Conservation (phyloP, 139 green algal species). For the Volvox reticuliferus region DNA sequence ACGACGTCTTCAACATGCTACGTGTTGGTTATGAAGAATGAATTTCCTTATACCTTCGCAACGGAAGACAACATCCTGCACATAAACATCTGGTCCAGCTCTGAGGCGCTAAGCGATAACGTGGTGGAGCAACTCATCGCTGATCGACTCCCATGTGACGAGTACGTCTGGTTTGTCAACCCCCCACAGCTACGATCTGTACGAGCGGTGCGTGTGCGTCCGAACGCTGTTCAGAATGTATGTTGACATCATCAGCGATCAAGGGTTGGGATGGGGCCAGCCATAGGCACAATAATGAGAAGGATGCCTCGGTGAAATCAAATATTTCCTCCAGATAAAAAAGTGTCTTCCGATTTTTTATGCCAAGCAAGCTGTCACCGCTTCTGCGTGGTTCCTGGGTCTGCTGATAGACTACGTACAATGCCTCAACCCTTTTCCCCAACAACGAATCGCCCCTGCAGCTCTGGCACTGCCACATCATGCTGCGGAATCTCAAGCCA, state of each 20-base stretch:
- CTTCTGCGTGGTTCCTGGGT: no score
- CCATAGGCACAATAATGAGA: no score
- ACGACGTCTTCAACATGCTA: not conserved
- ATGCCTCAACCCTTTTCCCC: not conserved
- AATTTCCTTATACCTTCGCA: slow-evolving; percentile 10
- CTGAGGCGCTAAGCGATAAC: not conserved
- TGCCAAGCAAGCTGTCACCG: not conserved
- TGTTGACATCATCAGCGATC: no score
- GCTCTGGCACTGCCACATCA: slow-evolving; percentile 28
- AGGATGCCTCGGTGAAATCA: no score
- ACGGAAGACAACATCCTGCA: not conserved
- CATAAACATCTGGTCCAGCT: slow-evolving; percentile 34
- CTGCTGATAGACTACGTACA: no score
- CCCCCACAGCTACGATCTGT: slow-evolving; percentile 15
- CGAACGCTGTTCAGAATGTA: no score
- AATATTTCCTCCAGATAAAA: no score
- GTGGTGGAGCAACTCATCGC: not conserved
- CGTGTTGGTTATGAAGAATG: slow-evolving; percentile 13
- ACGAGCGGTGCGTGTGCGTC: not conserved
- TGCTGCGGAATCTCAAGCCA: not conserved
- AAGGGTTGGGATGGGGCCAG: no score
- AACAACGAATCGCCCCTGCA: not conserved
- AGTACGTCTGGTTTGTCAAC: slow-evolving; percentile 22
- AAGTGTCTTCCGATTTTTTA: not conserved
- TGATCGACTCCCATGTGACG: slow-evolving; percentile 8